Evolutionary conservation across 805 yeast genomes (phyloP).

Genomic region (Komagataella phaffii): DNA sequence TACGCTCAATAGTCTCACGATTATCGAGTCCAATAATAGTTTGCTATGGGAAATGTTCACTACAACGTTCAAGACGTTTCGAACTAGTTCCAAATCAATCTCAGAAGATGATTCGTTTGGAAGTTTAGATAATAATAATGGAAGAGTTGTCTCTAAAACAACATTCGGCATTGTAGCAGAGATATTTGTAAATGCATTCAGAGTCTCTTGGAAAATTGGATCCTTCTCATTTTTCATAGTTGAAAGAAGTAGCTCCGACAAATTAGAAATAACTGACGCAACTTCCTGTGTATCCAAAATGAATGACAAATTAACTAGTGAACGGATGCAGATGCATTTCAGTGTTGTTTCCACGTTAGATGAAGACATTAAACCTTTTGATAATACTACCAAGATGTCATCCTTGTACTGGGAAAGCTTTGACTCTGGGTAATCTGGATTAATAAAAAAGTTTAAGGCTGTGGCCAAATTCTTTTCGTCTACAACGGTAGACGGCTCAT

Average conservation of each 20-base stretch:
- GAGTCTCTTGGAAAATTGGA: slow-evolving; percentile 36
- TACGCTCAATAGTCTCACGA: slow-evolving; percentile 29
- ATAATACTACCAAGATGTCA: slow-evolving; percentile 48
- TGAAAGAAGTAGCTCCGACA: slow-evolving; percentile 45
- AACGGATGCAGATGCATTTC: slow-evolving; percentile 50
- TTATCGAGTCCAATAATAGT: slow-evolving; percentile 28
- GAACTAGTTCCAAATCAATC: slow-evolving; percentile 16
- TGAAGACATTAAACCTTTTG: slow-evolving; percentile 56
- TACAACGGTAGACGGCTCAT: neutral
- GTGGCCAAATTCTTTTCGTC: neutral
- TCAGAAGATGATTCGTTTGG: slow-evolving; percentile 23
- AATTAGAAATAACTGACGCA: slow-evolving; percentile 46
- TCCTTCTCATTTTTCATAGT: slow-evolving; percentile 27
- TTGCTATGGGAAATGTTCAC: slow-evolving; percentile 25
- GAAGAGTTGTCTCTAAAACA: slow-evolving; percentile 38
- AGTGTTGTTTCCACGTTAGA: slow-evolving; percentile 59
- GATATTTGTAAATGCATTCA: slow-evolving; percentile 39
- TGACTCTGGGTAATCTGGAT: neutral
- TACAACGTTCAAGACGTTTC: slow-evolving; percentile 19
- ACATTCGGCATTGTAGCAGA: slow-evolving; percentile 23
- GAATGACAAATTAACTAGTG: slow-evolving; percentile 32
- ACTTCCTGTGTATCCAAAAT: slow-evolving; percentile 43
- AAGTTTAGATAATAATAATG: slow-evolving; percentile 33
- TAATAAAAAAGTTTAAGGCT: neutral
- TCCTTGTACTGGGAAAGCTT: slow-evolving; percentile 39